Evolutionary conservation across 2,329 filamentous ascomycete species (phyloP).

Genomic region (Colletotrichum lini): DNA sequence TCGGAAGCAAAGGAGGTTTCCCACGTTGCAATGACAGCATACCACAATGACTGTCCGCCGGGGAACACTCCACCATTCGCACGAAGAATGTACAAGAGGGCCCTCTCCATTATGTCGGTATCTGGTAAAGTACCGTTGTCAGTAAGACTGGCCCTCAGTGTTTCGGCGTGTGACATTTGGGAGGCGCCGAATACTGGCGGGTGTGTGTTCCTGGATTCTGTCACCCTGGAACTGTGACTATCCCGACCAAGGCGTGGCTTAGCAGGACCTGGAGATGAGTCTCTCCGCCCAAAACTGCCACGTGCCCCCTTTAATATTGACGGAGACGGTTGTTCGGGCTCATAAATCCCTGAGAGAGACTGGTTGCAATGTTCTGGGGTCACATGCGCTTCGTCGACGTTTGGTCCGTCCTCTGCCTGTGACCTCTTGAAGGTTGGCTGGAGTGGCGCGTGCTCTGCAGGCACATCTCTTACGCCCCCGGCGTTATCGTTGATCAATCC

Average conservation of each 20-base stretch:
- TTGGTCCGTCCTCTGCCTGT: conserved; percentile 12
- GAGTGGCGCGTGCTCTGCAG: conserved; percentile 21
- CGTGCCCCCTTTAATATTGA: neutral
- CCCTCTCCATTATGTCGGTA: conserved; percentile 24
- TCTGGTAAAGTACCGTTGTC: neutral
- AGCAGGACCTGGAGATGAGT: neutral
- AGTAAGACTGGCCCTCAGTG: conserved; percentile 19
- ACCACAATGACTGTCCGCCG: conserved; percentile 64
- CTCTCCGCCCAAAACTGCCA: neutral
- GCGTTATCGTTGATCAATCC: conserved; percentile 32
- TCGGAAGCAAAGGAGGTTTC: conserved; percentile 56
- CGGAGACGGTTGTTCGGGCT: neutral
- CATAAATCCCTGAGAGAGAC: neutral
- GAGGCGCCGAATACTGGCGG: neutral
- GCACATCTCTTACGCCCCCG: conserved; percentile 33
- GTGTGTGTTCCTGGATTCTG: neutral
- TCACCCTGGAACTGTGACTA: neutral
- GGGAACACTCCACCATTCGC: conserved; percentile 64
- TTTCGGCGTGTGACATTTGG: conserved; percentile 6
- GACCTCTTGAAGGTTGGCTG: conserved; percentile 16
- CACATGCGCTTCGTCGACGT: neutral
- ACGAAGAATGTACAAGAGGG: conserved; percentile 56
- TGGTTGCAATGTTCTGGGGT: conserved; percentile 1
- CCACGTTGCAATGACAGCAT: conserved; percentile 63
- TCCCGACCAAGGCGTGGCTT: neutral